These are phyloP conservation scores for Cutaneotrichosporon sp. DNA, from an alignment of 1,284 basidiomycete species.

Conservation along the genomic window DNA sequence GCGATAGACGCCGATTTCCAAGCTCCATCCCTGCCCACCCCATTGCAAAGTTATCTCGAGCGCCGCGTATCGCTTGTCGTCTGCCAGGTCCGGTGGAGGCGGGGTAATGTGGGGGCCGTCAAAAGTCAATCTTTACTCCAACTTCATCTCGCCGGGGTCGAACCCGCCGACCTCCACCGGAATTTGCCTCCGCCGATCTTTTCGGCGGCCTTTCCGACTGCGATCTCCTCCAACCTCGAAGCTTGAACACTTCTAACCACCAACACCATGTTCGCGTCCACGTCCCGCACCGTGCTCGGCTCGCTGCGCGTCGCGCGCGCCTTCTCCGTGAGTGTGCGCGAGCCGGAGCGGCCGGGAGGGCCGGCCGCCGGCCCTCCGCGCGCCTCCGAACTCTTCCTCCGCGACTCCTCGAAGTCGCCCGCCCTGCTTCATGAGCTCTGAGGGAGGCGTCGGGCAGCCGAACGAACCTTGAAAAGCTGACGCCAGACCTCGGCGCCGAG, in stretches of 20 bases:
- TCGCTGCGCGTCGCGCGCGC: constrained; percentile 17
- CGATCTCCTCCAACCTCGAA: background rate
- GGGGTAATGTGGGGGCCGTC: background rate
- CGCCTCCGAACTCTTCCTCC: background rate
- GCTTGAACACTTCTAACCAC: background rate
- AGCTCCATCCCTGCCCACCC: too few species aligned
- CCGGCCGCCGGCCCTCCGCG: background rate
- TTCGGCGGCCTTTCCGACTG: constrained; percentile 5
- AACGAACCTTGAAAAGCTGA: constrained; percentile 11
- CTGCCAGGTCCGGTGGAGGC: background rate
- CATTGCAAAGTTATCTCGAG: background rate
- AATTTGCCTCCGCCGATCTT: constrained; percentile 6
- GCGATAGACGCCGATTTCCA: background rate
- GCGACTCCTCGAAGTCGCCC: too few species aligned
- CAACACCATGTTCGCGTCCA: constrained; percentile 35
- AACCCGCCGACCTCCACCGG: background rate
- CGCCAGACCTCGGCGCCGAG: constrained; percentile 29
- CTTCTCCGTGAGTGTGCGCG: constrained; percentile 23
- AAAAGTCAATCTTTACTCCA: background rate
- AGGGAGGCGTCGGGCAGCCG: background rate
- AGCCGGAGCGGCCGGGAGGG: too few species aligned
- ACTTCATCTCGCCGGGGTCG: background rate
- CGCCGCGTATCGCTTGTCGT: too few species aligned
- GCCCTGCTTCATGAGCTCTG: background rate
- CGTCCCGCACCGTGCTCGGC: constrained; percentile 29